phyloP scores from a whole-genome alignment of 2,329 filamentous ascomycete genomes.

The Chaetomiaceae sp. region DNA sequence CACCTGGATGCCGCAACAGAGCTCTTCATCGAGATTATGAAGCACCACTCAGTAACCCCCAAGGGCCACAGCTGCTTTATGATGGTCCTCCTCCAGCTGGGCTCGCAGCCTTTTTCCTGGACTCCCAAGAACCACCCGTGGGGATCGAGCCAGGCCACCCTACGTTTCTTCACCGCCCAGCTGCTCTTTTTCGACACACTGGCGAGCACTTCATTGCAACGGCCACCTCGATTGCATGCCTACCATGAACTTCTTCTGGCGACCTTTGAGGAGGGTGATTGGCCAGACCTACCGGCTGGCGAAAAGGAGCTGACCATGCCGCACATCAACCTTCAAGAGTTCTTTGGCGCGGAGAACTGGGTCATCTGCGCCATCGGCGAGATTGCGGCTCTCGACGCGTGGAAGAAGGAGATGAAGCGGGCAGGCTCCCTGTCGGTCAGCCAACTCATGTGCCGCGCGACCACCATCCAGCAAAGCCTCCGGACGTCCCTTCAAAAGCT shows the following conservation, averaged over 20 bases:
- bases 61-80: constrained; percentile 22
- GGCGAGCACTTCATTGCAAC: constrained; percentile 29
- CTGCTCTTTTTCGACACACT: constrained; percentile 34
- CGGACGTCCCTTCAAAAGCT: constrained; percentile 29
- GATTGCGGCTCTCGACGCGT: constrained; percentile 46
- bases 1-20: constrained; percentile 38
- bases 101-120: constrained; percentile 3
- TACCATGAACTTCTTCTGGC: constrained; percentile 28
- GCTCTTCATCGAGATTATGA: constrained; percentile 33
- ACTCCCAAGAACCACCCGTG: constrained; percentile 21
- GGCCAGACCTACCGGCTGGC: constrained; percentile 18
- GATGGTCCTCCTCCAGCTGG: constrained; percentile 22
- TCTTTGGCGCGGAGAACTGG: constrained; percentile 53
- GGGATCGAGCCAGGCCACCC: constrained; percentile 30
- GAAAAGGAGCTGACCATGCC: constrained; percentile 22
- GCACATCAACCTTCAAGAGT: constrained; percentile 41
- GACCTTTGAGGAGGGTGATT: constrained; percentile 11
- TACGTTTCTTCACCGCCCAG: constrained; percentile 30
- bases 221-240: constrained; percentile 29
- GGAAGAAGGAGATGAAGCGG: constrained; percentile 45
- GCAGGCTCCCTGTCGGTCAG: constrained; percentile 39
- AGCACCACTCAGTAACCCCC: constrained; percentile 24
- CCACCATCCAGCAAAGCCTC: constrained; percentile 35
- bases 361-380: constrained; percentile 48
- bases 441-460: constrained; percentile 41